Conservation (phyloP, 768 basidiomycete species). For the Mycena galopus region DNA sequence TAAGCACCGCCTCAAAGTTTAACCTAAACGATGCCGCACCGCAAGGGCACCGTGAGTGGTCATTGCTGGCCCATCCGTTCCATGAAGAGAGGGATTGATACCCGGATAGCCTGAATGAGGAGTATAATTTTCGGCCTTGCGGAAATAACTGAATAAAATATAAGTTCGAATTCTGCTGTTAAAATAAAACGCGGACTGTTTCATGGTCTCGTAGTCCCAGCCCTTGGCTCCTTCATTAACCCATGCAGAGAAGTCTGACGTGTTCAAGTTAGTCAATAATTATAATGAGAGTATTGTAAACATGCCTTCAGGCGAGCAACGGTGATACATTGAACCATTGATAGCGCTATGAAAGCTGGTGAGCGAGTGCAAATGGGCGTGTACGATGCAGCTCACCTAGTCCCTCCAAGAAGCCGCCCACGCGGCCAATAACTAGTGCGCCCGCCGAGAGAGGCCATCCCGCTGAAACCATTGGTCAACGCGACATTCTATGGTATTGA, state of each 20-base stretch:
- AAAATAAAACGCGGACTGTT: background rate
- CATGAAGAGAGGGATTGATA: background rate
- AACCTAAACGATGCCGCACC: background rate
- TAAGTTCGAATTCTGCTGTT: background rate
- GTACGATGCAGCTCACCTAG: background rate
- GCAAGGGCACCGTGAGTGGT: background rate
- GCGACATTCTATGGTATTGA: background rate
- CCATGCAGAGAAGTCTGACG: background rate
- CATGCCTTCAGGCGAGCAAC: background rate
- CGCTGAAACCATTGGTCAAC: background rate
- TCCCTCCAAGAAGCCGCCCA: background rate
- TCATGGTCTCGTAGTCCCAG: background rate
- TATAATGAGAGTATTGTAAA: background rate
- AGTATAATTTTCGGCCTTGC: constrained; percentile 3
- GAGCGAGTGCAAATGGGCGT: background rate
- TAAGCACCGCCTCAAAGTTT: background rate
- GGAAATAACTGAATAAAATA: background rate
- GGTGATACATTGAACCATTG: background rate
- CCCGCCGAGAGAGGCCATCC: background rate
- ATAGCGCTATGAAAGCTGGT: background rate
- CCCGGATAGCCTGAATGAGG: background rate
- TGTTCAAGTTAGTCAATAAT: background rate
- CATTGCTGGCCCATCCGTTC: background rate
- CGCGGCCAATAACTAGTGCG: constrained; percentile 3
- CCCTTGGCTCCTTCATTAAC: background rate